Evolutionary conservation across 345 rosid genomes (phyloP).

Genomic region (Excoecaria agallocha): DNA sequence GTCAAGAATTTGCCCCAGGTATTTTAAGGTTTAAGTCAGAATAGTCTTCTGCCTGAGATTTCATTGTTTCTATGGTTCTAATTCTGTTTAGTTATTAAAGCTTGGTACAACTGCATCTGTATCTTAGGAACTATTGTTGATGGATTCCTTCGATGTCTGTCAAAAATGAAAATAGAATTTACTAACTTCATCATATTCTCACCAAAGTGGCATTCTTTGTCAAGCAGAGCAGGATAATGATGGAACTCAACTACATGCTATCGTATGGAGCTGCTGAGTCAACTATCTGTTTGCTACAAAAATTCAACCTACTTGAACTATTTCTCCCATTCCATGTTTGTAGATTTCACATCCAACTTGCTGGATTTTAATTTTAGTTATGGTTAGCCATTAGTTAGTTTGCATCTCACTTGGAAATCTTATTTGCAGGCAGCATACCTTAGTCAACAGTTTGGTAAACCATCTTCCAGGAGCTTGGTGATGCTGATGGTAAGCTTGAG

Average conservation of each 20-base stretch:
- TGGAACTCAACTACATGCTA: constrained; percentile 92
- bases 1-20: constrained; percentile 63
- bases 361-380: neutral
- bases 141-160: constrained; percentile 2
- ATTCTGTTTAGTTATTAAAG: neutral
- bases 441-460: constrained; percentile 37
- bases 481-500: constrained; percentile 71
- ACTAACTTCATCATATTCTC: constrained; percentile 15
- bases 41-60: constrained; percentile 4
- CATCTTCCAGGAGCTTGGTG: constrained; percentile 35
- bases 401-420: constrained; percentile 24
- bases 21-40: constrained; percentile 13
- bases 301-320: constrained; percentile 65
- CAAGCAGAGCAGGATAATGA: constrained; percentile 66
- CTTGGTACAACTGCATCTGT: neutral
- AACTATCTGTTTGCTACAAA: constrained; percentile 70
- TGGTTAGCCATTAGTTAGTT: constrained; percentile 1
- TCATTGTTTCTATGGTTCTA: constrained; percentile 1
- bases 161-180: neutral
- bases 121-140: neutral
- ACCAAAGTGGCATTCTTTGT: constrained; percentile 21
- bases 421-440: constrained; percentile 75
- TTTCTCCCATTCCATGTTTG: constrained; percentile 83
- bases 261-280: constrained; percentile 88
- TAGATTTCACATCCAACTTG: constrained; percentile 17